Evolutionary conservation across 2,329 filamentous ascomycete species (phyloP).

Genomic region (Colletotrichum tamarilloi): DNA sequence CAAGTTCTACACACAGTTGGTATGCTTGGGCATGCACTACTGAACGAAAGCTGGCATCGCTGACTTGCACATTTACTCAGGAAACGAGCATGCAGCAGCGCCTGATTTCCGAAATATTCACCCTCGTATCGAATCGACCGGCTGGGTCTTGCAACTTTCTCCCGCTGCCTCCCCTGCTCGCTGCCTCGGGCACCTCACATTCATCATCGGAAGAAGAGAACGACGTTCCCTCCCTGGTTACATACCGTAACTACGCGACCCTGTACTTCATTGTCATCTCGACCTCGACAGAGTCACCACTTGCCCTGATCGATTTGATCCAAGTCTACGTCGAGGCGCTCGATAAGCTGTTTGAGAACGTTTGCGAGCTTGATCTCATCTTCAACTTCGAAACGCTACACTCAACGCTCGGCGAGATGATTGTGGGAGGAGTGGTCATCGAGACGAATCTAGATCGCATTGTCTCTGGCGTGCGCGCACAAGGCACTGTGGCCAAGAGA

Average conservation of each 20-base stretch:
- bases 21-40: slow-evolving; percentile 50
- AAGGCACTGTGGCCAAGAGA: slow-evolving; percentile 82
- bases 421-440: slow-evolving; percentile 93
- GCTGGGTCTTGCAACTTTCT: slow-evolving; percentile 97
- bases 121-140: slow-evolving; percentile 90
- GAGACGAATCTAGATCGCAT: slow-evolving; percentile 92
- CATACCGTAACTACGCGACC: slow-evolving; percentile 97
- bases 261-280: slow-evolving; percentile 99
- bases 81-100: slow-evolving; percentile 98
- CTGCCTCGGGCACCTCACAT: slow-evolving; percentile 70
- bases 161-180: slow-evolving; percentile 76
- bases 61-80: slow-evolving; percentile 56
- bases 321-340: slow-evolving; percentile 98
- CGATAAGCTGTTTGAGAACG: slow-evolving; percentile 96
- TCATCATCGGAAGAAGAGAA: slow-evolving; percentile 78
- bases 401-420: slow-evolving; percentile 91
- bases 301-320: slow-evolving; percentile 95
- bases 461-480: slow-evolving; percentile 82
- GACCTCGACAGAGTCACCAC: slow-evolving; percentile 93
- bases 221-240: slow-evolving; percentile 93
- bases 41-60: background rate
- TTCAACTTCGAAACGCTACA: slow-evolving; percentile 99
- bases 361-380: slow-evolving; percentile 97
- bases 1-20: slow-evolving; percentile 98
- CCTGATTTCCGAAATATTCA: slow-evolving; percentile 96